phyloP scores from a whole-genome alignment of 2,329 filamentous ascomycete species.

The Rugonectria rugulosa region DNA sequence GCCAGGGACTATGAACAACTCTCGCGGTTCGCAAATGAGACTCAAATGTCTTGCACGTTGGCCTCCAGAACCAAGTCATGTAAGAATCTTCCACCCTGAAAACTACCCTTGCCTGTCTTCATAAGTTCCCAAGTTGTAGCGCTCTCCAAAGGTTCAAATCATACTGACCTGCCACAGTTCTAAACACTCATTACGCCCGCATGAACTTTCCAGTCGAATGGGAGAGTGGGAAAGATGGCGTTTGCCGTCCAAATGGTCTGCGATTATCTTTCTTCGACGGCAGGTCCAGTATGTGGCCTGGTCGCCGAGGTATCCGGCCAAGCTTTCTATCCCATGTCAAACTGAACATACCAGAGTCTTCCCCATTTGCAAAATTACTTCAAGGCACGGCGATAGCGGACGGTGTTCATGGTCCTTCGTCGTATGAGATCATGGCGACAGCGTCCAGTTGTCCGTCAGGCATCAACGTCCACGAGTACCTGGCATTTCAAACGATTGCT shows the following conservation, averaged over 20 bases:
- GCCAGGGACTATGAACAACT: conserved; percentile 36
- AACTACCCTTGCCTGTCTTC: neutral
- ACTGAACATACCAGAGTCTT: conserved; percentile 27
- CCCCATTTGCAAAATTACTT: conserved; percentile 28
- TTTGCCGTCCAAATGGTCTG: conserved; percentile 35
- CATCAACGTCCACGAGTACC: conserved; percentile 60
- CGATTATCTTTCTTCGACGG: conserved; percentile 30
- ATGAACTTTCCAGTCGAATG: conserved; percentile 40
- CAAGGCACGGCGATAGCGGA: conserved; percentile 26
- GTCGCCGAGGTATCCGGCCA: conserved; percentile 20
- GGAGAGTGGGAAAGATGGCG: conserved; percentile 34
- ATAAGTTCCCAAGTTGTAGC: neutral
- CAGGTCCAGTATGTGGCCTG: conserved; percentile 27
- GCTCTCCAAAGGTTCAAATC: no score
- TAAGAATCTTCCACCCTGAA: conserved; percentile 24
- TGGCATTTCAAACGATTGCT: conserved; percentile 58
- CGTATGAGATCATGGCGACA: conserved; percentile 61
- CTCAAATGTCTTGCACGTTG: conserved; percentile 31
- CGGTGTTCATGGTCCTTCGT: conserved; percentile 53
- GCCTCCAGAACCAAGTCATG: conserved; percentile 42
- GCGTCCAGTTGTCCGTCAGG: conserved; percentile 57
- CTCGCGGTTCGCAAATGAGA: conserved; percentile 20
- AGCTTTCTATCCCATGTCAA: conserved; percentile 34
- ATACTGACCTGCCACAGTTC: conserved; percentile 27
- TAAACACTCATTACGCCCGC: conserved; percentile 37